phyloP scores from a whole-genome alignment of 495 filamentous ascomycete genomes.

The Aspergillus avenaceus region DNA sequence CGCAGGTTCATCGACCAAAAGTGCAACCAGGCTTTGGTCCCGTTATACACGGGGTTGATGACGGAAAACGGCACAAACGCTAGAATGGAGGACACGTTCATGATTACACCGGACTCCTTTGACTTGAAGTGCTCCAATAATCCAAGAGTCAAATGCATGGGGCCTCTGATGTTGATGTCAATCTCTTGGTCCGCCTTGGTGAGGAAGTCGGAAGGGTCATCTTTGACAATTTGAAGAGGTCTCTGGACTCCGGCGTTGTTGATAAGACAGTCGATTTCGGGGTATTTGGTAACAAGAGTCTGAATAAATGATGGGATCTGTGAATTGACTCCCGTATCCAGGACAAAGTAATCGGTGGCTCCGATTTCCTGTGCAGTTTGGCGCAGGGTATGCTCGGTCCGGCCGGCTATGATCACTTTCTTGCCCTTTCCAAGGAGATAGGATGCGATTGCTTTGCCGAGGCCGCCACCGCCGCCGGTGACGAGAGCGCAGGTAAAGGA shows the following conservation, averaged over 20 bases:
- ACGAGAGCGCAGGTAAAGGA: constrained; percentile 35
- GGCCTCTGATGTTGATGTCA: constrained; percentile 45
- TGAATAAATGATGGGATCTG: constrained; percentile 35
- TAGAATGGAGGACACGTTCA: constrained; percentile 45
- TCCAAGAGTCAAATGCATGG: constrained; percentile 42
- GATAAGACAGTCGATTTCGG: constrained; percentile 44
- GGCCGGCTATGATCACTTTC: constrained; percentile 42
- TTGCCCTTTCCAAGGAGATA: constrained; percentile 38
- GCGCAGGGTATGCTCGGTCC: constrained; percentile 41
- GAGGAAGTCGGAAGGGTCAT: constrained; percentile 13
- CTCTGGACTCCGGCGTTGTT: constrained; percentile 34
- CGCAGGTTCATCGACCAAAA: constrained; percentile 45
- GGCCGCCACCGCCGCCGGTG: constrained; percentile 45
- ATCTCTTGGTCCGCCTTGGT: constrained; percentile 45
- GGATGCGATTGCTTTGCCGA: constrained; percentile 39
- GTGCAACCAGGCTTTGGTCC: constrained; percentile 46
- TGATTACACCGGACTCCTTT: constrained; percentile 25
- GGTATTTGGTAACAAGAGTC: constrained; percentile 30
- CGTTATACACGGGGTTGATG: constrained; percentile 47
- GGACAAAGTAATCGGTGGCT: constrained; percentile 33
- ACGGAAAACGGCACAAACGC: constrained; percentile 38
- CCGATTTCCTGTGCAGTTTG: constrained; percentile 31
- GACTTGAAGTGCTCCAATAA: constrained; percentile 39
- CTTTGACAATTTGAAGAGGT: constrained; percentile 16
- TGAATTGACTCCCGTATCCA: constrained; percentile 36